Percentiles rank a stretch among this genome's conserved stretches.
Conservation (phyloP, 208 protist genomes). For the Acanthamoeba culbertsoni region DNA sequence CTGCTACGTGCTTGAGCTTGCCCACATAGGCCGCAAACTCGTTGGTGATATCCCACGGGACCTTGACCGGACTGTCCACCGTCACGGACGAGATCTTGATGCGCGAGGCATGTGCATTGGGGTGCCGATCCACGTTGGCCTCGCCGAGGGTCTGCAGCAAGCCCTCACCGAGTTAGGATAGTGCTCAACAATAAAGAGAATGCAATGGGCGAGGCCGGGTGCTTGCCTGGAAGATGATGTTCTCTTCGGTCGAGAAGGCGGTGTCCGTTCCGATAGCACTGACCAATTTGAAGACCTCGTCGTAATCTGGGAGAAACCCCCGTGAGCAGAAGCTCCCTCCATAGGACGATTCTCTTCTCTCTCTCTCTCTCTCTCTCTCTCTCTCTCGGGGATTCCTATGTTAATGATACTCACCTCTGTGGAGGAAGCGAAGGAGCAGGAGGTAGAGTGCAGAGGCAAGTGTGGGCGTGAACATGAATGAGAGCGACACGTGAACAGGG, state of each 20-base stretch:
- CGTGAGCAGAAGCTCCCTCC: too few relatives aligned
- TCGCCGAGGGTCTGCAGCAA: constrained; percentile 28
- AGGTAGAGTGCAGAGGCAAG: constrained; percentile 92
- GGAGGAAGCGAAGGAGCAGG: constrained; percentile 89
- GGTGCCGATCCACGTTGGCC: constrained; percentile 79
- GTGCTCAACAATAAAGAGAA: too few relatives aligned
- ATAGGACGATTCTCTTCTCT: too few relatives aligned
- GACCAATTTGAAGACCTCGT: constrained; percentile 56
- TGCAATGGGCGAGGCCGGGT: not conserved
- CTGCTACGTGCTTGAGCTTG: constrained; percentile 87
- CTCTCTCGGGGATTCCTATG: too few relatives aligned
- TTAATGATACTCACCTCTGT: too few relatives aligned
- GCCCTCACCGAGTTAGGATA: too few relatives aligned
- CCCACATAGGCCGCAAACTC: constrained; percentile 87
- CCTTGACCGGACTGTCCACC: constrained; percentile 84
- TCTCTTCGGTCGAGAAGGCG: constrained; percentile 64
- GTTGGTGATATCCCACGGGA: constrained; percentile 82
- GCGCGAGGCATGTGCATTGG: constrained; percentile 88
- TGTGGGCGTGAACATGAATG: constrained; percentile 88
- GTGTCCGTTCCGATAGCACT: constrained; percentile 70
- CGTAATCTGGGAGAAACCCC: too few relatives aligned
- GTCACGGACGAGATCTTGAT: constrained; percentile 89
- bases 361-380: too few relatives aligned
- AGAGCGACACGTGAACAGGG: constrained; percentile 87
- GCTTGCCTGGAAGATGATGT: constrained; percentile 40